Base-by-base conservation (phyloP, 2,329 filamentous ascomycete genomes). In the Talaromyces rugulosus region DNA sequence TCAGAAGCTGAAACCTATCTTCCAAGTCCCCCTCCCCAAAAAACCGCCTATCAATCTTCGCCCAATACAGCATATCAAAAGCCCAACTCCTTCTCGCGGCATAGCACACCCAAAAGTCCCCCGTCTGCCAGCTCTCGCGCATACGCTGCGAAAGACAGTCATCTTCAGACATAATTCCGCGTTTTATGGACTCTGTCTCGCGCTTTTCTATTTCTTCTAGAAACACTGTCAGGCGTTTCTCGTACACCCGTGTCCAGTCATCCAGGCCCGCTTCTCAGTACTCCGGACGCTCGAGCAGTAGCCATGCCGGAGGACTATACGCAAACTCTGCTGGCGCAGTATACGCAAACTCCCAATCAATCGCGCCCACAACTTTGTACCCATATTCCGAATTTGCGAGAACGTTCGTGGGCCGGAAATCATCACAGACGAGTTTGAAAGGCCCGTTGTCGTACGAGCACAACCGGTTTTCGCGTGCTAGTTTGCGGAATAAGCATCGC, bases 271-370 rank as follows among this genome's bases (percentile, higher is more conserved):
- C 40, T 58, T 51, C n/a, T 44, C 56, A 59, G 34, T 44, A 59
- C 23, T 59, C 57, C 7, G 36, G 51, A 3, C 36, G 51, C 34
- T 60, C 51, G 30, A 60, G 34, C 18, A 55, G 28, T 60, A 60
- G 27, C 34, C 51, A 60, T 4, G 44, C 55, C 27, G 56, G 50
- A 11, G 56, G 67, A 65, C 55, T 62, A 11, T 65, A 60, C 1
- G 66, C 59, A 40, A 70, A 69, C 7, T 65, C 60, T 1, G 54
- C n/a, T 1, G 66, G 67, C 4, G 60, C 69, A 27, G 67, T 59
- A 56, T 71, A 69, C n/a, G 63, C 64, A 55, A 68, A 73, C 53
- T 74, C 70, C 70, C 70, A 72, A 60, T 73, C 70, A n/a, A 73
- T 65, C 4, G 66, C 68, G 0, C 62, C 68, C 1, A 62, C 60